Conservation (phyloP, 73 alveolate genomes). For the Uronychia binucleata region DNA sequence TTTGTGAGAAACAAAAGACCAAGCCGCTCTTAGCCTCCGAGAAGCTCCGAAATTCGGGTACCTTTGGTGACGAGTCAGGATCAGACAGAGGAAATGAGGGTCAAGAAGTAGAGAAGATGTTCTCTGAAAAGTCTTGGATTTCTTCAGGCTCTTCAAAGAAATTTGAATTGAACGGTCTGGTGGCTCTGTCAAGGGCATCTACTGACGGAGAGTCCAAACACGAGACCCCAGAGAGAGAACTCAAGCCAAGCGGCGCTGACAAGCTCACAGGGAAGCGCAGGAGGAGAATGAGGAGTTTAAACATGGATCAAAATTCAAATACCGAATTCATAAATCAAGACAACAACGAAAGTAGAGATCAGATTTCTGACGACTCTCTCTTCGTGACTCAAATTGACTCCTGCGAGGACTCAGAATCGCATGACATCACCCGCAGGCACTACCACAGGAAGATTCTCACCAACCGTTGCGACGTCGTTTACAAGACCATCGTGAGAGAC, state of each 20-base stretch:
- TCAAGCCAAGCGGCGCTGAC: not conserved
- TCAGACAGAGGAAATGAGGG: no score
- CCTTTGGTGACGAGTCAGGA: no score
- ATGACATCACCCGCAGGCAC: not conserved
- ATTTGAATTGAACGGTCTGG: not conserved
- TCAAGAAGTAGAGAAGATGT: not conserved
- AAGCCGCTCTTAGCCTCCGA: not conserved
- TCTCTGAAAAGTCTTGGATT: not conserved
- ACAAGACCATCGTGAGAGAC: conserved; percentile 55
- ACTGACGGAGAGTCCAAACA: not conserved
- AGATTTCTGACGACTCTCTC: not conserved
- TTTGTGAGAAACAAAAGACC: not conserved
- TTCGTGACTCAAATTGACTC: not conserved
- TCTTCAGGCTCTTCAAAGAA: not conserved
- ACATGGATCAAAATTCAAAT: not conserved
- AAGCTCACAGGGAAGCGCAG: not conserved
- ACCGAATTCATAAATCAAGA: not conserved
- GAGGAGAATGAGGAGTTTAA: not conserved
- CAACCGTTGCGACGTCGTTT: conserved; percentile 52
- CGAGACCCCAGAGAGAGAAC: not conserved
- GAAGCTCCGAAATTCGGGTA: not conserved
- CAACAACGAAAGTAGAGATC: not conserved
- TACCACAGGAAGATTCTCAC: not conserved
- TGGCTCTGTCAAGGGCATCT: not conserved
- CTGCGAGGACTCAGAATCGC: not conserved